These are phyloP conservation scores for Clarkia xantiana DNA, from an alignment of 345 rosid genomes.

Conservation along the genomic window DNA sequence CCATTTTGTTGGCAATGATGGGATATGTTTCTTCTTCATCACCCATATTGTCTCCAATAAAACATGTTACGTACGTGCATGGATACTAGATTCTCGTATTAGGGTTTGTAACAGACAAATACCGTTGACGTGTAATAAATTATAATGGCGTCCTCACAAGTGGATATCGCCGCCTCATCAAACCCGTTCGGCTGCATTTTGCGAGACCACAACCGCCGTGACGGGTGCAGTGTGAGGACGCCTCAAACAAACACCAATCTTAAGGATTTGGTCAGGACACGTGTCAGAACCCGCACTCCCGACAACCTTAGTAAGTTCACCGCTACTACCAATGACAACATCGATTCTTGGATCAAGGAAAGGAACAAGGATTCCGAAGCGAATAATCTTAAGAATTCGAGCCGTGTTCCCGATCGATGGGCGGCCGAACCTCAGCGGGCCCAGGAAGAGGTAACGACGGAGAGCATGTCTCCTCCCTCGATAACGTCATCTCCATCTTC, in stretches of 20 bases:
- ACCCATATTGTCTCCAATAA: too few species aligned
- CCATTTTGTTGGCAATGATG: too few species aligned
- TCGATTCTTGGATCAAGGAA: slow-evolving; percentile 4
- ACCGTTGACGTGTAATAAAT: too few species aligned
- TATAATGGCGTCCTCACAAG: slow-evolving; percentile 65
- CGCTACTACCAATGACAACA: not conserved
- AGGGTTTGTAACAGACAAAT: too few species aligned
- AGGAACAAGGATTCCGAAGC: not conserved
- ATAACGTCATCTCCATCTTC: not conserved
- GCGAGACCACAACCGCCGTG: slow-evolving; percentile 34
- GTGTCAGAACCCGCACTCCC: slow-evolving; percentile 24
- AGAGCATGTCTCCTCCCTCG: slow-evolving; percentile 8
- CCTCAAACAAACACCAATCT: slow-evolving; percentile 40
- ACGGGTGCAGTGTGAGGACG: slow-evolving; percentile 27
- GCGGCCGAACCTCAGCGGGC: slow-evolving; percentile 34
- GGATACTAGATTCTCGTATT: too few species aligned
- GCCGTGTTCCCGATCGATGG: slow-evolving; percentile 25
- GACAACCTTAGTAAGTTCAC: not conserved
- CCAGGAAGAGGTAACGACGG: slow-evolving; percentile 19
- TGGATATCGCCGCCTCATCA: slow-evolving; percentile 44
- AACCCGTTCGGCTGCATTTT: slow-evolving; percentile 45
- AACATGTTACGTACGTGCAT: too few species aligned
- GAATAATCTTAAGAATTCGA: too few species aligned
- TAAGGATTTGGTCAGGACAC: slow-evolving; percentile 48
- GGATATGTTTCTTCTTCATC: too few species aligned